Base-by-base conservation (phyloP, 129 eudicot species). In the Chrysanthemum lavandulifolium region DNA sequence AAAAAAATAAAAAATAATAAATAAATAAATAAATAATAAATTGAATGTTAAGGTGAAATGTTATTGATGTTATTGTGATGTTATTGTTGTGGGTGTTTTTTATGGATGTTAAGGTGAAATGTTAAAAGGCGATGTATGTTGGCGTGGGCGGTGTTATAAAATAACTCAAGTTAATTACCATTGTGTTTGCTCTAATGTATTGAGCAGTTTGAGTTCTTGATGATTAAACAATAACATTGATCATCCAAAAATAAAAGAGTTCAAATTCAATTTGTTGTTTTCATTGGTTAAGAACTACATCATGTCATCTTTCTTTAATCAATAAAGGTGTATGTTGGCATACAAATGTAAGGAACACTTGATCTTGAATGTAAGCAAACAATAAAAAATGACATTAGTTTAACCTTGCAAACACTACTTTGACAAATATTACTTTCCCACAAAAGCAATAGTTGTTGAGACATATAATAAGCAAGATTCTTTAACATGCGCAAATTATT, bases 191-290 rank as follows among this genome's bases (percentile, higher is more conserved):
- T 19, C 21, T 33, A 33, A 33, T 33, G 40, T 36, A 36, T 36
- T 4, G 43, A 36, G 43, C 1, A 36, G 43, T 36, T 5, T 36
- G 8, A 36, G 43, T 36, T 36, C 7, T 5, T 36, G 43, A 36
- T 36, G 43, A 5, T 5, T 36, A 36, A 36, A 36, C 43, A 36
- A 36, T 36, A 36, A 6, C 43, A 36, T 36, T 36, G 8, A 36
- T 36, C 40, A 33, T 33, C 6, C 6, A 33, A 33, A 3, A 33
- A 33, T 33, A 33, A 52, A 69, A 52, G 73, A 52, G 27, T 69
- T 53, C 73, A 69, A 69, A 29, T 27, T 52, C 62, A 69, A 29
- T 11, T 69, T 69, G 56, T 66, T 66, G 40, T 69, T 69, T 33
- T 54, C 47, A 27, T 68, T 68, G 48, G 63, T 10, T 31, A 53